Evolutionary conservation across 352 stramenopile species (phyloP), one percentile per base, ranked within the genome.

Genomic region (Phytopythium sindhum): DNA sequence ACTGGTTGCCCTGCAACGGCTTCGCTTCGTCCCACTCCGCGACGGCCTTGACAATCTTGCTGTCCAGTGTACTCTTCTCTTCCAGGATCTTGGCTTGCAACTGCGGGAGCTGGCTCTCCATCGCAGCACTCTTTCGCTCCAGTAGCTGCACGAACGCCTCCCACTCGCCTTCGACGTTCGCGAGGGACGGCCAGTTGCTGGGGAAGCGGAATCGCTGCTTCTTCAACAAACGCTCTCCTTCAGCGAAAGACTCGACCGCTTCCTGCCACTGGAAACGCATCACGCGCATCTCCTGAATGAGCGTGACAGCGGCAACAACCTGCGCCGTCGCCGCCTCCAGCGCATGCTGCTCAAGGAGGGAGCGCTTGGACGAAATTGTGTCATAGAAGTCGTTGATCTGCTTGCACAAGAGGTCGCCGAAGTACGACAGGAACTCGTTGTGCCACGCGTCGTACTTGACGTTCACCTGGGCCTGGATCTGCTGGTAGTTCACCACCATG

Each of bases 371-470:
- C 54, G 85, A 95, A 59, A 96, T 92, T 1, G 84, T 89, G 41
- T 72, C 75, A 69, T 97, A 96, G 77, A 91, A 96, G 53, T 86
- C 76, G 56, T 90, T 89, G 56, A 99, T 98, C 64, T 96, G 88
- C 59, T 98, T 86, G 53, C 81, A 87, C 21, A 99, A 74, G 35
- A 99, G 86, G 42, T 92, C 75, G 10, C 91, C 95, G 70, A 99
- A 99, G 52, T 97, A 91, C 12, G 88, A 82, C 41, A 99, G 88
- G 51, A 99, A 91, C 64, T 99, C 97, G 61, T 98, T 99, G 69
- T 99, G 97, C 97, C 97, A 99, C 4, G 97, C 97, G 72, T 99
- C 98, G 77, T 99, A 99, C 73, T 99, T 99, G 42, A 99, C 83
- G 66, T 98, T 99, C 50, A 96, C 88, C 69, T 96, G 84, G 4